phyloP scores from a whole-genome alignment of 129 eudicot genomes.

The Lactuca saligna region DNA sequence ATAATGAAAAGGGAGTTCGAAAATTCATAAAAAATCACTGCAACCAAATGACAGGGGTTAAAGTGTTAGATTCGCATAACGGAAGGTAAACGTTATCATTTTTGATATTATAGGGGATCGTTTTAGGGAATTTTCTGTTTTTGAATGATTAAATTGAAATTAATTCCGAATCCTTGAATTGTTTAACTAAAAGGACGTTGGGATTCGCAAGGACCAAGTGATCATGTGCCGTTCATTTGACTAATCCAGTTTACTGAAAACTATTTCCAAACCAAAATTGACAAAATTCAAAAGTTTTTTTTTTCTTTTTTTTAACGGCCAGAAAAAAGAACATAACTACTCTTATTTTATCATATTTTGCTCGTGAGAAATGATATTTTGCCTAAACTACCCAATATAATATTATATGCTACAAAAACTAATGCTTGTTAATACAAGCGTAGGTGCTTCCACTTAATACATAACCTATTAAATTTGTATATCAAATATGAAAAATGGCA shows the following conservation, averaged over 20 bases:
- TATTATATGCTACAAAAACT: too few relatives aligned
- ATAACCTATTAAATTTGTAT: too few relatives aligned
- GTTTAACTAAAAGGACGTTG: slow-evolving; percentile 32
- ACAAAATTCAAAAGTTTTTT: not conserved
- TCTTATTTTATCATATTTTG: too few relatives aligned
- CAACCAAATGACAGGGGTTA: not conserved
- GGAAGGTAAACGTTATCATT: not conserved
- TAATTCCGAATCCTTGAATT: slow-evolving; percentile 14
- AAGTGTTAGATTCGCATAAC: not conserved
- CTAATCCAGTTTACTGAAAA: slow-evolving; percentile 24
- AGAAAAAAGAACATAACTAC: too few relatives aligned
- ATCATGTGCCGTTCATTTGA: slow-evolving; percentile 41
- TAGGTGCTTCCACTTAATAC: too few relatives aligned
- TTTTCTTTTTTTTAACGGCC: too few relatives aligned
- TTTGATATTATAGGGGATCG: not conserved
- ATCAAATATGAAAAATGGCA: too few relatives aligned
- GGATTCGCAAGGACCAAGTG: slow-evolving; percentile 40
- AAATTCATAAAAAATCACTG: not conserved
- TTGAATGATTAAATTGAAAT: slow-evolving; percentile 5
- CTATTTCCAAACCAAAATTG: not conserved
- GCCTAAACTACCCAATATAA: too few relatives aligned
- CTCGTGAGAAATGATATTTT: too few relatives aligned
- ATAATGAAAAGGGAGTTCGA: not conserved
- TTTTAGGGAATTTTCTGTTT: not conserved
- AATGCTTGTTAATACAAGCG: too few relatives aligned